Conservation (phyloP, 306 rosid genomes). For the Benincasa hispida region DNA sequence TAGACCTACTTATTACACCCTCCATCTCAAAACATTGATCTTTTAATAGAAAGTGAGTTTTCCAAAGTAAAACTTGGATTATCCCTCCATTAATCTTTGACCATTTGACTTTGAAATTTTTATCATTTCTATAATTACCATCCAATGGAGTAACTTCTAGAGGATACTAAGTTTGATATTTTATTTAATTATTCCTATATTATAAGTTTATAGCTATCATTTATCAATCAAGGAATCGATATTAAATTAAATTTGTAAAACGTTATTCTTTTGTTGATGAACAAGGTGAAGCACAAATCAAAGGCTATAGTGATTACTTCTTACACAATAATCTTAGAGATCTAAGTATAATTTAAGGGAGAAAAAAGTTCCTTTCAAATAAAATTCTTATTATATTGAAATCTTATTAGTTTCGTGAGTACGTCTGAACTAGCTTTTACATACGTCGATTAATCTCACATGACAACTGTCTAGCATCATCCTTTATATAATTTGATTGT, state of each 20-base stretch:
- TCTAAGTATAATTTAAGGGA: no score
- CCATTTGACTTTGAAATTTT: not conserved
- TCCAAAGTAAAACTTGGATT: not conserved
- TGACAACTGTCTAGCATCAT: no score
- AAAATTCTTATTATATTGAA: no score
- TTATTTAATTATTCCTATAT: not conserved
- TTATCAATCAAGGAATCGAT: not conserved
- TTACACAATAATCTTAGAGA: no score
- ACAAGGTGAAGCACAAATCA: no score
- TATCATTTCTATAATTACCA: not conserved
- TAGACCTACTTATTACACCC: not conserved
- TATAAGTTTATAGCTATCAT: not conserved
- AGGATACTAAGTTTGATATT: not conserved
- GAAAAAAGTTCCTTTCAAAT: no score
- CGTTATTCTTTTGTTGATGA: no score
- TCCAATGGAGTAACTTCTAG: not conserved
- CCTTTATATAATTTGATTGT: no score
- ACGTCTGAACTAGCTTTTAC: no score
- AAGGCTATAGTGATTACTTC: no score
- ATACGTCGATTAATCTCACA: no score
- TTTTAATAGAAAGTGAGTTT: not conserved
- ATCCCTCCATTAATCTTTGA: not conserved
- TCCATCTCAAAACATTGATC: not conserved
- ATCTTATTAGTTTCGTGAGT: no score
- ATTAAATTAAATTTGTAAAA: not conserved